phyloP scores from a whole-genome alignment of 192 early-diverging fungal species.

The Diversispora eburnea region DNA sequence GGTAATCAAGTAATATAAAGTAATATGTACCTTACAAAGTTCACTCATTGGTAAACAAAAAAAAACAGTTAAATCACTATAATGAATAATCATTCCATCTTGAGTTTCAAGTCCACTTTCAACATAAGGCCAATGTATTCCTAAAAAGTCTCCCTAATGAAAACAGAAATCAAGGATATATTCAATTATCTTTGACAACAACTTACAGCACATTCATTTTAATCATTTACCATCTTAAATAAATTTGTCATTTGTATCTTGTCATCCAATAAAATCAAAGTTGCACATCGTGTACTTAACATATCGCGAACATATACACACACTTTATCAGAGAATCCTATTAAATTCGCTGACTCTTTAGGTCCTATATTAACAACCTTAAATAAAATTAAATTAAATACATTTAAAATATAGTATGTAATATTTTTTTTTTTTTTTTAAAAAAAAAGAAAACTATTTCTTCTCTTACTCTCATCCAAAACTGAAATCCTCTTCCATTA shows the following conservation, averaged over 20 bases:
- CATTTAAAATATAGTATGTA: neutral
- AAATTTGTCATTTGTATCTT: neutral
- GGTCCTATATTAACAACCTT: neutral
- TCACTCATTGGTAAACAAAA: slow-evolving; percentile 13
- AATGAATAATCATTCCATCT: neutral
- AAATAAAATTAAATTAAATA: neutral
- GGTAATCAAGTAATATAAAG: neutral
- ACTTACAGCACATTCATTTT: neutral
- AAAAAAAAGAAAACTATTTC: neutral
- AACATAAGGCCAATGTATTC: slow-evolving; percentile 11
- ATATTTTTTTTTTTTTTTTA: neutral
- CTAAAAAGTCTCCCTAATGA: slow-evolving; percentile 1
- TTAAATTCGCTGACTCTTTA: neutral
- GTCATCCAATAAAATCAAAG: neutral
- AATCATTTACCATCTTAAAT: neutral
- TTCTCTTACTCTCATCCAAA: slow-evolving; percentile 4
- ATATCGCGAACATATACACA: slow-evolving; percentile 1
- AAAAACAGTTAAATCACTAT: neutral
- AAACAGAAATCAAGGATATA: neutral
- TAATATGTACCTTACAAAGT: slow-evolving; percentile 3
- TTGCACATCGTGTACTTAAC: neutral
- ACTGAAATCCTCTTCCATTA: slow-evolving; percentile 2
- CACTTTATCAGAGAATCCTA: neutral
- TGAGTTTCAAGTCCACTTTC: neutral
- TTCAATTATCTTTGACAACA: no score